Conservation (phyloP, 176 grass and related monocot species). For the Cenchrus americanus region DNA sequence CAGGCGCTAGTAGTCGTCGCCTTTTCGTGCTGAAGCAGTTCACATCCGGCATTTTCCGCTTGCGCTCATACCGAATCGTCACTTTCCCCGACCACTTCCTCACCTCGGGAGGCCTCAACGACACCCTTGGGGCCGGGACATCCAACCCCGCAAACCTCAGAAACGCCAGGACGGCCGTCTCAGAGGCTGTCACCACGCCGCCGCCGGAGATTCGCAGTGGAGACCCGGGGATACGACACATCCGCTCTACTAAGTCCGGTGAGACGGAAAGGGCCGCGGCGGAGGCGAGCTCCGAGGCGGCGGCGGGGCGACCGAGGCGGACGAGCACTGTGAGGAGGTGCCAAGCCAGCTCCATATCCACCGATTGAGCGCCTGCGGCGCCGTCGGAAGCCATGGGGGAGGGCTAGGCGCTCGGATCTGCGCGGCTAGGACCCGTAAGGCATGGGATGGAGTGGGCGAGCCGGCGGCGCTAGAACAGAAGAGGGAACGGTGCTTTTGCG, state of each 20-base stretch:
- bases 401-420: slow-evolving; percentile 39
- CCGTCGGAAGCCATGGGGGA: slow-evolving; percentile 36
- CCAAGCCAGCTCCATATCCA: slow-evolving; percentile 72
- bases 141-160: slow-evolving; percentile 44
- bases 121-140: slow-evolving; percentile 21
- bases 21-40: slow-evolving; percentile 41
- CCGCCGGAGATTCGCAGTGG: slow-evolving; percentile 51
- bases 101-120: slow-evolving; percentile 4
- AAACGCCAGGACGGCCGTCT: slow-evolving; percentile 36
- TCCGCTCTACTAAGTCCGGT: slow-evolving; percentile 35
- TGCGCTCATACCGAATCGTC: slow-evolving; percentile 49
- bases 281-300: slow-evolving; percentile 45
- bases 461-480: slow-evolving; percentile 10
- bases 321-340: slow-evolving; percentile 76
- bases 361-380: not conserved
- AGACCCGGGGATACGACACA: slow-evolving; percentile 59
- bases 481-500: not conserved
- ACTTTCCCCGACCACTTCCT: slow-evolving; percentile 20
- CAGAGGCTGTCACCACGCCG: slow-evolving; percentile 51
- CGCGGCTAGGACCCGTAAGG: not conserved
- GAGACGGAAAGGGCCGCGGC: not conserved
- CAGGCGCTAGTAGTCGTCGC: slow-evolving; percentile 44
- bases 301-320: slow-evolving; percentile 62
- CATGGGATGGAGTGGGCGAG: not conserved
- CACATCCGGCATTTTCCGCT: slow-evolving; percentile 59